Evolutionary conservation across 169 alveolate species (phyloP).

Genomic region (Condylostoma magnum): DNA sequence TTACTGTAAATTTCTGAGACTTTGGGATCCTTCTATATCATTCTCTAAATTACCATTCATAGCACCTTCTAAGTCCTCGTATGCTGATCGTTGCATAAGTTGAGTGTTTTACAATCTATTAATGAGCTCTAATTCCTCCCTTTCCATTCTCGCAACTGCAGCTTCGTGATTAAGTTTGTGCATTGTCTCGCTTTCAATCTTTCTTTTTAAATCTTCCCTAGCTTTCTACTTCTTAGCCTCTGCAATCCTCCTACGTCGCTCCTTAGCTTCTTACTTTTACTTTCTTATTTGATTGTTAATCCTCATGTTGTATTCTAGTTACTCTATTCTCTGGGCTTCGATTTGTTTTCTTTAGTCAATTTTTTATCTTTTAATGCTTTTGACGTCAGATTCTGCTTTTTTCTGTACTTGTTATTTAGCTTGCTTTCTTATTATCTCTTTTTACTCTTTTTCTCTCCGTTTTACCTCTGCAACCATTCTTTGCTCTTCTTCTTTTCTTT

Average conservation of each 20-base stretch:
- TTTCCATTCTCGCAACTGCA: slow-evolving; percentile 37
- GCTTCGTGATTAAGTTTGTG: too few species aligned
- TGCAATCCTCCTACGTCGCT: background rate
- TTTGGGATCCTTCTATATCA: too few species aligned
- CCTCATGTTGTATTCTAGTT: background rate
- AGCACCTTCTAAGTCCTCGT: slow-evolving; percentile 46
- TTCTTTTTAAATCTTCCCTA: background rate
- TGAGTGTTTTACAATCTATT: slow-evolving; percentile 40
- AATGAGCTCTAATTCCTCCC: slow-evolving; percentile 46
- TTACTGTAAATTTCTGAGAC: too few species aligned
- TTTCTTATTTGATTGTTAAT: background rate
- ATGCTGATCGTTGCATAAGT: slow-evolving; percentile 40
- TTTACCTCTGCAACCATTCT: background rate
- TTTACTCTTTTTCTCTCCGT: slow-evolving; percentile 24
- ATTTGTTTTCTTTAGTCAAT: background rate
- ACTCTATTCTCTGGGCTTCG: background rate
- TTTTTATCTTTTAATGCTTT: background rate
- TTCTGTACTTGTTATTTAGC: slow-evolving; percentile 30
- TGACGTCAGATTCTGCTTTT: slow-evolving; percentile 29
- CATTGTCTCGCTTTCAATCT: background rate
- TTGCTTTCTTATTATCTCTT: slow-evolving; percentile 37
- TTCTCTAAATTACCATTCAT: too few species aligned
- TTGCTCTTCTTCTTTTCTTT: background rate
- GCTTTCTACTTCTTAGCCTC: background rate
- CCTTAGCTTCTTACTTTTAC: background rate